Percentiles rank a stretch among this genome's conserved stretches.
phyloP scores from a whole-genome alignment of 495 filamentous ascomycete genomes.

The Chaetomium cochliodes region DNA sequence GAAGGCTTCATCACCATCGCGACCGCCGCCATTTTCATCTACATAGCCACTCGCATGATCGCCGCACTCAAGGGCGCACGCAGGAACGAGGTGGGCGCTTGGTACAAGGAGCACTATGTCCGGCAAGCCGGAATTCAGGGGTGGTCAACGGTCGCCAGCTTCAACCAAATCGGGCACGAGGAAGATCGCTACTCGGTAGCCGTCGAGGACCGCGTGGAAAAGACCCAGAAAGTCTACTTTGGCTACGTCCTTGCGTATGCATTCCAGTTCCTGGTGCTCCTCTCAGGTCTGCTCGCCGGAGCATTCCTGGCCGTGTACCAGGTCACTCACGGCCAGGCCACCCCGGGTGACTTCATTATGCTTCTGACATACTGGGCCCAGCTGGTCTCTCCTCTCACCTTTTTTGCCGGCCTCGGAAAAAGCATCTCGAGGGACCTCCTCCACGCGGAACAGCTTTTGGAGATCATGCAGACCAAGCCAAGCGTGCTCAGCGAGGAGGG shows the following conservation, averaged over 20 bases:
- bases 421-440: constrained; percentile 61
- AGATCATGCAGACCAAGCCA: constrained; percentile 66
- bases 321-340: constrained; percentile 54
- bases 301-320: constrained; percentile 68
- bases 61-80: constrained; percentile 39
- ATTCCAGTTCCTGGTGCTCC: constrained; percentile 60
- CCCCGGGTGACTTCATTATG: constrained; percentile 68
- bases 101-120: constrained; percentile 58
- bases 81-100: constrained; percentile 37
- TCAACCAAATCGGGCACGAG: constrained; percentile 70
- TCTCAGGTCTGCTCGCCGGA: constrained; percentile 60
- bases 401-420: constrained; percentile 61
- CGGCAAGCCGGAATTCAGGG: constrained; percentile 63
- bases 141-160: constrained; percentile 69
- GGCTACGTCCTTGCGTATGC: constrained; percentile 48
- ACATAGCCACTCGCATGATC: constrained; percentile 56
- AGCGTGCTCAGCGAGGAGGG: constrained; percentile 56
- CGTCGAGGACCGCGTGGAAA: constrained; percentile 44
- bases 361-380: constrained; percentile 70
- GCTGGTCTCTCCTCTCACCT: constrained; percentile 58
- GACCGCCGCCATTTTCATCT: constrained; percentile 62
- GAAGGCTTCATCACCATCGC: constrained; percentile 68
- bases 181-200: constrained; percentile 57
- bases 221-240: constrained; percentile 41
- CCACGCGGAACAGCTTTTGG: constrained; percentile 69